Evolutionary conservation across 179 eudicot species (phyloP).

Genomic region (Spergularia azorica): DNA sequence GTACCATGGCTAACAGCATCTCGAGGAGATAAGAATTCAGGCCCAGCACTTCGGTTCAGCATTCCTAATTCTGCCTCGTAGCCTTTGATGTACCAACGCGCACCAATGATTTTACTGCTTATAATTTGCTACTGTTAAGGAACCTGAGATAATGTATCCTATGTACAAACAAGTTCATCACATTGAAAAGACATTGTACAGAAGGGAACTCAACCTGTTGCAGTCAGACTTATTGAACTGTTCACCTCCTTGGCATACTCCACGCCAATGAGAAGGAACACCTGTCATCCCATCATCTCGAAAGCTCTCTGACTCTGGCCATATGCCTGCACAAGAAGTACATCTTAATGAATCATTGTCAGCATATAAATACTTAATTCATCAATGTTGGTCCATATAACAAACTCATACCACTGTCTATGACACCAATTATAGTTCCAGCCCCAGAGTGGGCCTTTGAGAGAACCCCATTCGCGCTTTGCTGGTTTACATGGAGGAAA

Average conservation of each 20-base stretch:
- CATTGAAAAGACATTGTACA: neutral
- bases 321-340: slow-evolving; percentile 20
- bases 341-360: neutral
- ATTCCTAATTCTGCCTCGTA: slow-evolving; percentile 39
- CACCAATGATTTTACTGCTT: slow-evolving; percentile 57
- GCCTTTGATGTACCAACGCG: slow-evolving; percentile 52
- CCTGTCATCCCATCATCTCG: slow-evolving; percentile 20
- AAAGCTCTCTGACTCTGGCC: slow-evolving; percentile 32
- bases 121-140: neutral
- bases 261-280: slow-evolving; percentile 42
- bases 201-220: slow-evolving; percentile 38
- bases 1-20: slow-evolving; percentile 59
- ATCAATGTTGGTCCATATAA: neutral
- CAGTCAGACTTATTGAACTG: slow-evolving; percentile 39
- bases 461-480: slow-evolving; percentile 15
- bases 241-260: slow-evolving; percentile 48
- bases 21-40: slow-evolving; percentile 45
- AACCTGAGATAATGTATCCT: neutral
- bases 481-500: slow-evolving; percentile 28
- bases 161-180: neutral
- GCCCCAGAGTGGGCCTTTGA: slow-evolving; percentile 19
- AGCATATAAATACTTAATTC: neutral
- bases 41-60: slow-evolving; percentile 19
- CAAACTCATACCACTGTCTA: slow-evolving; percentile 23
- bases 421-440: slow-evolving; percentile 29